phyloP scores from a whole-genome alignment of 1,139 yeast species.

The Magnusiomyces fungicola region DNA sequence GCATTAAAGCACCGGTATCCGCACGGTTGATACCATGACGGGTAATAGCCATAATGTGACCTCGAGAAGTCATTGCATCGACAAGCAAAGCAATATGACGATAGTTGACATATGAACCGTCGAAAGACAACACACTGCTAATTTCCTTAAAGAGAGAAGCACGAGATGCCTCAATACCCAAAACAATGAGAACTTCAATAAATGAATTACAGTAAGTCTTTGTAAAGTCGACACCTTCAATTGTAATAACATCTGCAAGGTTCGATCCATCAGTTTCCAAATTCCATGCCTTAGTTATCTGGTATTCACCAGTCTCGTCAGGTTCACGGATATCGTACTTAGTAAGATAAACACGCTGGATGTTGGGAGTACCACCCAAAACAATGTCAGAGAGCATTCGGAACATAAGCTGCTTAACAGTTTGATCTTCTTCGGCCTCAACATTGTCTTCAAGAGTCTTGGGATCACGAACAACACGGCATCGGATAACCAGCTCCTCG shows the following conservation, averaged over 20 bases:
- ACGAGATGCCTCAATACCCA: conserved; percentile 98
- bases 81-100: conserved; percentile 97
- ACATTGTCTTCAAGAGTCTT: conserved; percentile 87
- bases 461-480: conserved; percentile 97
- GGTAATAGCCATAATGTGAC: conserved; percentile 97
- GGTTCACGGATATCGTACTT: conserved; percentile 78
- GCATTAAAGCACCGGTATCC: conserved; percentile 98
- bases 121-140: conserved; percentile 94
- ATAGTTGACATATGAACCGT: conserved; percentile 98
- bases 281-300: conserved; percentile 93
- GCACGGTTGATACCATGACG: conserved; percentile 99
- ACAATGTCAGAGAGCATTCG: conserved; percentile 95
- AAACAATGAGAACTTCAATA: conserved; percentile 87
- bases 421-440: conserved; percentile 95
- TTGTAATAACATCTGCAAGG: conserved; percentile 89
- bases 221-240: conserved; percentile 86
- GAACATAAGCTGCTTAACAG: conserved; percentile 88
- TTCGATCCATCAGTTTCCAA: conserved; percentile 98
- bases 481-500: conserved; percentile 91
- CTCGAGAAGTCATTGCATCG: conserved; percentile 98
- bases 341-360: conserved; percentile 86
- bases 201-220: conserved; percentile 94
- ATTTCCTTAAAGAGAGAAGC: conserved; percentile 90
- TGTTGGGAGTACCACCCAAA: conserved; percentile 92
- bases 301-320: conserved; percentile 78